Percentiles rank a stretch among this genome's conserved stretches.
Conservation (phyloP, 2,329 filamentous ascomycete genomes). For the Microcyclospora pomicola region DNA sequence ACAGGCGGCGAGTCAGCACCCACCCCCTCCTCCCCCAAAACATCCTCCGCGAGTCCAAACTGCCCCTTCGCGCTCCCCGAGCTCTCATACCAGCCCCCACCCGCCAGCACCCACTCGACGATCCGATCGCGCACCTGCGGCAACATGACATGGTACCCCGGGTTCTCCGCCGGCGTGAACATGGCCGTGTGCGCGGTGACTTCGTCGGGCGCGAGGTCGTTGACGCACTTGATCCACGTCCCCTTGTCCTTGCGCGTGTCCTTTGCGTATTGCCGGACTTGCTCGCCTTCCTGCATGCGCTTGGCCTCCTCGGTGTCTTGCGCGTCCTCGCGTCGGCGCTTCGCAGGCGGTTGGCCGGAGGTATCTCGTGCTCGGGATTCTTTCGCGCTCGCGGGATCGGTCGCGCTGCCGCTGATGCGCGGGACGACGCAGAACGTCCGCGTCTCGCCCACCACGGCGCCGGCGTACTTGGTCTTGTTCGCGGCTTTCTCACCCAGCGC, state of each 20-base stretch:
- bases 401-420: conserved; percentile 24
- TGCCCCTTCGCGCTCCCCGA: conserved; percentile 1
- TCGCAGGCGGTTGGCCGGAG: conserved; percentile 5
- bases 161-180: conserved; percentile 61
- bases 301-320: conserved; percentile 16
- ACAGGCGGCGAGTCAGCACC: no score
- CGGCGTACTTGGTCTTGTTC: conserved; percentile 38
- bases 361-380: conserved; percentile 6
- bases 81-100: conserved; percentile 18
- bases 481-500: conserved; percentile 53
- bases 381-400: conserved; percentile 14
- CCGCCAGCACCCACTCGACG: conserved; percentile 40
- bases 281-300: conserved; percentile 17
- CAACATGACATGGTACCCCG: conserved; percentile 55
- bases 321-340: conserved; percentile 11
- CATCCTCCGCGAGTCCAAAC: no score
- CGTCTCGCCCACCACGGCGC: conserved; percentile 49
- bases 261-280: conserved; percentile 21
- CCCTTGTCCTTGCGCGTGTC: conserved; percentile 25
- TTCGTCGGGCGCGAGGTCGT: conserved; percentile 69
- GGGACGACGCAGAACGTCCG: conserved; percentile 85
- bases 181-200: conserved; percentile 66
- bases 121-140: conserved; percentile 52
- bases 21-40: no score
- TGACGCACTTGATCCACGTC: conserved; percentile 58